Evolutionary conservation across 169 alveolate species (phyloP), one percentile per base, ranked within the genome.

Genomic region (Eimeria maxima): DNA sequence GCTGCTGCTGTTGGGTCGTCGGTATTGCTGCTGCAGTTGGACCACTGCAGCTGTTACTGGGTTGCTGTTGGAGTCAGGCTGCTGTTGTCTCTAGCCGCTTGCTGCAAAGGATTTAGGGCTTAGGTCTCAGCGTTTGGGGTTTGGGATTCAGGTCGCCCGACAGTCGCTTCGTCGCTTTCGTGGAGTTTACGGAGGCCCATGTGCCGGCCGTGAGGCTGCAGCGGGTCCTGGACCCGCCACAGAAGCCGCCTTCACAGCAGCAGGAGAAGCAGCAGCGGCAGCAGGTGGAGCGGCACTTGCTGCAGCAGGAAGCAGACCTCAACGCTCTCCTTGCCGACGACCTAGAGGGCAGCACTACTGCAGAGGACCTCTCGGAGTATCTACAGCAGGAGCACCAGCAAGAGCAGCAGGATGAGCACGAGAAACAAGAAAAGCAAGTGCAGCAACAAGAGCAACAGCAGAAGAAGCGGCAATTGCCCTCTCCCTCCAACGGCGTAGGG

Each of bases 71-170:
- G 22, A n/a, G 84, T 55, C 42, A 3, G 50, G 8, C 14, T 67
- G 42, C 29, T 11, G 74, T n/a, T 0, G 74, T n/a, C 33, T 1
- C 74, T 14, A n/a, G 16, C 29, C 20, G 74, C 16, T n/a, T 65
- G 74, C 33, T 65, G 84, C 84, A 7, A 14, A n/a, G 44, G 44
- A 47, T n/a, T 38, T 7, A 38, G 84, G 84, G 84, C 29, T 3
- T 73, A 73, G 84, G 84, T 44, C 29, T 73, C 29, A 73, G 84
- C 55, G 84, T 73, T 73, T 73, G 11, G 84, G 50, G 7, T 73
- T n/a, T 73, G 45, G 84, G 84, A 11, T n/a, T 73, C 81, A 91
- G 95, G 95, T 91, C 95, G 18, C 95, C 95, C 4, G 83, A 83
- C 38, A 86, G 95, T 14, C 33, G 74, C 67, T 91, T 55, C 27